Conservation (phyloP, 768 basidiomycete genomes). For the Boletus rubroflammeus region DNA sequence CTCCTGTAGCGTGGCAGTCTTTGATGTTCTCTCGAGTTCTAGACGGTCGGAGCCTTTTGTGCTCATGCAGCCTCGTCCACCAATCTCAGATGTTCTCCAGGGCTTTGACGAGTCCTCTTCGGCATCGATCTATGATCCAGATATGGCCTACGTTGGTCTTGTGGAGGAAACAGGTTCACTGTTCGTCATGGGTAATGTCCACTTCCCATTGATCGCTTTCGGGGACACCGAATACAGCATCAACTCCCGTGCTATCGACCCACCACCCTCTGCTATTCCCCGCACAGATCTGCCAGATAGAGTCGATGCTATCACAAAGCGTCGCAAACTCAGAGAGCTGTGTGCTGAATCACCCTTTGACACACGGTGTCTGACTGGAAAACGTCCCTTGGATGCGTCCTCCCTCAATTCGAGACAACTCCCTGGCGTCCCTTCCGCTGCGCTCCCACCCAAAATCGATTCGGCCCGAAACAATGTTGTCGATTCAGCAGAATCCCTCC, state of each 20-base stretch:
- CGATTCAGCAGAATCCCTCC: slow-evolving; percentile 13
- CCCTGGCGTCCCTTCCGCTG: slow-evolving; percentile 49
- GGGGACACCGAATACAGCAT: slow-evolving; percentile 41
- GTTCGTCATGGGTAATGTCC: slow-evolving; percentile 80
- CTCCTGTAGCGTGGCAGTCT: slow-evolving; percentile 66
- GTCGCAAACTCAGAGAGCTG: slow-evolving; percentile 41
- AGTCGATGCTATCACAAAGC: slow-evolving; percentile 44
- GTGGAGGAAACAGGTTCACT: slow-evolving; percentile 69
- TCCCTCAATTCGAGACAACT: slow-evolving; percentile 53
- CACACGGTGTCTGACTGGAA: slow-evolving; percentile 60
- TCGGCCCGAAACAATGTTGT: slow-evolving; percentile 7
- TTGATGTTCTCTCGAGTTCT: slow-evolving; percentile 61
- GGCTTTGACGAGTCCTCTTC: slow-evolving; percentile 32
- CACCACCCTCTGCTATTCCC: slow-evolving; percentile 30
- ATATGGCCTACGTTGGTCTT: slow-evolving; percentile 79
- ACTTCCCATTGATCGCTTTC: slow-evolving; percentile 81
- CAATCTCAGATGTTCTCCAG: slow-evolving; percentile 69
- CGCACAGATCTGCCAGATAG: slow-evolving; percentile 36
- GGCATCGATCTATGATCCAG: slow-evolving; percentile 40
- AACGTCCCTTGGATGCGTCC: slow-evolving; percentile 48
- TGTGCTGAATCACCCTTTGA: slow-evolving; percentile 42
- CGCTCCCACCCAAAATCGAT: slow-evolving; percentile 28
- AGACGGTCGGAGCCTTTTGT: slow-evolving; percentile 64
- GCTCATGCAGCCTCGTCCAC: slow-evolving; percentile 81
- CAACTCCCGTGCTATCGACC: slow-evolving; percentile 34